These are phyloP conservation scores for Pyrenophora graminea DNA, from an alignment of 2,329 filamentous ascomycete genomes.

Conservation along the genomic window DNA sequence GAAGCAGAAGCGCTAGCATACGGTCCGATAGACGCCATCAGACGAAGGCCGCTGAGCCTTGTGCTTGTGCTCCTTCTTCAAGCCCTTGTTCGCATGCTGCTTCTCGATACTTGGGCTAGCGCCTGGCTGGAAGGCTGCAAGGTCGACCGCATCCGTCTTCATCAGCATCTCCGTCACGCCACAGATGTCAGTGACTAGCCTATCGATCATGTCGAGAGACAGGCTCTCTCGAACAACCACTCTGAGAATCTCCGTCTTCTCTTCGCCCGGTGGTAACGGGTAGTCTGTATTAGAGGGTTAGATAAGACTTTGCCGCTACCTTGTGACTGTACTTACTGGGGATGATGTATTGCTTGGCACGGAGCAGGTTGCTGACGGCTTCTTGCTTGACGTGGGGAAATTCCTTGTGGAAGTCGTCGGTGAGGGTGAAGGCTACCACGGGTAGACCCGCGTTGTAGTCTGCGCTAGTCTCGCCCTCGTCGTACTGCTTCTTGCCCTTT, in stretches of 20 bases:
- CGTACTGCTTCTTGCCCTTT: constrained; percentile 50
- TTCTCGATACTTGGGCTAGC: constrained; percentile 49
- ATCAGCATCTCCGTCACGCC: constrained; percentile 66
- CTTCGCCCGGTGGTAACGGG: constrained; percentile 64
- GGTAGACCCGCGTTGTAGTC: constrained; percentile 68
- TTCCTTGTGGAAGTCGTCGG: constrained; percentile 60
- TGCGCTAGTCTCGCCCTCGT: constrained; percentile 56
- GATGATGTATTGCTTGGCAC: constrained; percentile 71
- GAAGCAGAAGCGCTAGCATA: constrained; percentile 45
- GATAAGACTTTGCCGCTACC: constrained; percentile 6
- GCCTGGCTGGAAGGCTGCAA: constrained; percentile 54
- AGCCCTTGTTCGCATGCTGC: constrained; percentile 44
- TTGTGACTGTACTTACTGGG: constrained; percentile 54
- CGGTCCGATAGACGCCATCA: constrained; percentile 54
- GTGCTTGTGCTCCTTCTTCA: constrained; percentile 49
- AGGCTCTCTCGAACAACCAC: constrained; percentile 70
- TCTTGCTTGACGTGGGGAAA: constrained; percentile 69
- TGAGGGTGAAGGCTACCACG: constrained; percentile 69
- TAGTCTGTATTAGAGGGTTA: constrained; percentile 56
- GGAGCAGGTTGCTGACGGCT: constrained; percentile 63
- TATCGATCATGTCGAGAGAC: constrained; percentile 69
- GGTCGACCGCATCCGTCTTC: constrained; percentile 56
- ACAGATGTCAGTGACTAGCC: constrained; percentile 64
- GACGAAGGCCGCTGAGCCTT: constrained; percentile 52
- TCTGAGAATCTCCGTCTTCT: constrained; percentile 67